Base-by-base conservation (phyloP, 2,329 filamentous ascomycete genomes). In the Parafenestella ontariensis region DNA sequence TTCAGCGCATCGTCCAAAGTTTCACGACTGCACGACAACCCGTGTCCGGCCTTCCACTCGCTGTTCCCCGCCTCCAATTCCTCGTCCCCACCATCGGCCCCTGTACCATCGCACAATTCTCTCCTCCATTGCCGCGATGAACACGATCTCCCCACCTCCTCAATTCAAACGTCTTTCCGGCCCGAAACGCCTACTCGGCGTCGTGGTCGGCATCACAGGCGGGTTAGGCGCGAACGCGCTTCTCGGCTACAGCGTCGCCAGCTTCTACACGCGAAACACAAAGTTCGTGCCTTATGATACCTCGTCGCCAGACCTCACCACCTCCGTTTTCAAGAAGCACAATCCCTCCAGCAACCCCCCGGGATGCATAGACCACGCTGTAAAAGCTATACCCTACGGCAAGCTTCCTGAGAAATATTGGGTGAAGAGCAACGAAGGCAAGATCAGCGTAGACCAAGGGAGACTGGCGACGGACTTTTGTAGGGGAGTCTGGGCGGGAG, bases 381-480 rank as follows among this genome's bases (percentile, higher is more conserved):
- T 75, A 31, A 72, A 74, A 28, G 65, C 65, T 23, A 68, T 77
- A 18, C 74, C 75, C 33, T 68, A 76, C 36, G 54, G 52, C 13
- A 63, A 72, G 46, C 60, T 77, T 42, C 66, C 71, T 33, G 50
- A 61, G 21, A 59, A 64, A 15, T 68, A 68, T 44, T 58, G 58
- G 45, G 29, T 56, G 4, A 54, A 49, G n/a, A 52, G 56, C 18
- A 31, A 44, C 1, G 60, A 53, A 2, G 62, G 46, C 0, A 46
- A 28, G 31, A 59, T 66, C 34, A 71, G 68, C 1, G 59, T 63
- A 1, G 72, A 77, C 28, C 62, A 68, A 31, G 56, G 48, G 31
- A 44, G 59, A 21, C 47, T 77, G 26, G 74, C 72, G 44, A 75
- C 70, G 24, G 71, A 71, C 20, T 77, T 77, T 43, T 77, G 74